Base-by-base conservation (phyloP, 2,329 filamentous ascomycete genomes). In the Chaetomiaceae sp. region DNA sequence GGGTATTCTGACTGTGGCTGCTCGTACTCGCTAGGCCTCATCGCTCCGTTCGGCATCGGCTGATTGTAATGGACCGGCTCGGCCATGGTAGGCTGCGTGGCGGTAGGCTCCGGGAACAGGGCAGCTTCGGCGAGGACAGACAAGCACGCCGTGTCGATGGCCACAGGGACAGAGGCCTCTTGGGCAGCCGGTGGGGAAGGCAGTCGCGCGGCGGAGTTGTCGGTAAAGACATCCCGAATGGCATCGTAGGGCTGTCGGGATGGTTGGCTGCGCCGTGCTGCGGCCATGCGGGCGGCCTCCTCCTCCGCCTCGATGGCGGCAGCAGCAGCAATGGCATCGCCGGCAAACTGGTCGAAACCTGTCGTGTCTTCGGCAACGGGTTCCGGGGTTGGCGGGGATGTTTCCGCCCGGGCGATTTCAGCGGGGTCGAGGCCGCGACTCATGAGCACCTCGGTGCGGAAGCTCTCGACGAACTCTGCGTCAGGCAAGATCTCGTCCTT, bases 211-310 rank as follows among this genome's bases (percentile, higher is more conserved):
- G 68, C 55, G 9, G 66, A 60, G n/a, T 60, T 61, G 37, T 62
- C 62, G 3, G 65, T 68, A 45, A 74, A 72, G 5, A 73, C 67
- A 45, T 74, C 71, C 38, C 72, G 62, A 20, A 74, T 70, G 2
- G 72, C 71, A 55, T 74, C 72, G 51, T 73, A 74, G 0, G 70
- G 70, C 20, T n/a, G 30, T 5, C 69, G 65, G 10, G 70, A 68
- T n/a, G 54, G 14, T 30, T 49, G 51, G 50, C 57, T 13, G 54
- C 59, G 50, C 40, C 58, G 51, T 12, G 62, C 23, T 20, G 55
- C 31, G 19, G 57, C 53, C n/a, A 27, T 35, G 27, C 50, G 51
- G 5, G 58, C 47, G 14, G 56, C 53, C 20, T 60, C 60, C 44
- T 62, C 59, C 23, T 60, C 56, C 4, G 53, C 57, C 44, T 62